Evolutionary conservation across 305 asterid species (phyloP).

Genomic region (Fraxinus sp.): DNA sequence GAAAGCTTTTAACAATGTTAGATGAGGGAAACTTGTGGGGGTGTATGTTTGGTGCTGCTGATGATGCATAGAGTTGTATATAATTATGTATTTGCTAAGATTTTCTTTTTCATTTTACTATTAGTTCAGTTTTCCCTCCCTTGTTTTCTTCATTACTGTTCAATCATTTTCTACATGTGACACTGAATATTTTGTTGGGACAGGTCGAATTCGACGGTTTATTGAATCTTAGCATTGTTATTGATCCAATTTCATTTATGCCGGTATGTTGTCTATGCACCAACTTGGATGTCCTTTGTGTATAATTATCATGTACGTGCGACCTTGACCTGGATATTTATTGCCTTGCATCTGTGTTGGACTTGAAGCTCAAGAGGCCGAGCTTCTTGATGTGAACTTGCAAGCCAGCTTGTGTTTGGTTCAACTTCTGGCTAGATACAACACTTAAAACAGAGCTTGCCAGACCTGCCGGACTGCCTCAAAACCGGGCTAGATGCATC

Average conservation of each 20-base stretch:
- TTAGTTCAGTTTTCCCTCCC: not conserved
- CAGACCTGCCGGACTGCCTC: not conserved
- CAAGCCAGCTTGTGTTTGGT: not conserved
- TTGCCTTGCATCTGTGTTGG: not conserved
- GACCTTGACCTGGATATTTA: too few species aligned
- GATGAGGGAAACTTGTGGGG: not conserved
- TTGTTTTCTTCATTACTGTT: not conserved
- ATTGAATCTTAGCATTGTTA: not conserved
- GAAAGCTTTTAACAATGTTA: slow-evolving; percentile 15
- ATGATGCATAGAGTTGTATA: slow-evolving; percentile 14
- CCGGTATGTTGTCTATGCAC: not conserved
- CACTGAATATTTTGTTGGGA: slow-evolving; percentile 20
- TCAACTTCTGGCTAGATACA: not conserved
- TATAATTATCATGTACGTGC: not conserved
- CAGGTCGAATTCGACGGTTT: not conserved
- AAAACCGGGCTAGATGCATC: not conserved
- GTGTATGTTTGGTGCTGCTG: slow-evolving; percentile 22
- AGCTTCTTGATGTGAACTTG: not conserved
- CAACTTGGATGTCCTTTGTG: not conserved
- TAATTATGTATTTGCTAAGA: slow-evolving; percentile 11
- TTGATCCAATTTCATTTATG: not conserved
- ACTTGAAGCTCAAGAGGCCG: not conserved
- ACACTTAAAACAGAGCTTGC: not conserved
- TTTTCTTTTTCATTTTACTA: not conserved
- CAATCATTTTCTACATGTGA: slow-evolving; percentile 16